Evolutionary conservation across 805 yeast species (phyloP).

Genomic region (Ascoidea asiatica): DNA sequence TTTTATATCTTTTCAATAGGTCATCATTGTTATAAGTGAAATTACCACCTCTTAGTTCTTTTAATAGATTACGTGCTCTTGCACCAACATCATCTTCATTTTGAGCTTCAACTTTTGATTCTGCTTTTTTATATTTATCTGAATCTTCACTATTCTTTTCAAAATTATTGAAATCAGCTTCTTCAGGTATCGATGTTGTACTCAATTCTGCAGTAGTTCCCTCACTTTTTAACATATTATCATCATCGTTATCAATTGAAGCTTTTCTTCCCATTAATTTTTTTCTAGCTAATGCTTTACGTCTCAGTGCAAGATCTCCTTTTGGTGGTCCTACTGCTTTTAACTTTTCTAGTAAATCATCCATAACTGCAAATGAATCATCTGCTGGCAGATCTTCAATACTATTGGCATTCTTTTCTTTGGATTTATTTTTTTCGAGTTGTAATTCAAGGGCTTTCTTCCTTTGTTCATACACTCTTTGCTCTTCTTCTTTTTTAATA

Average conservation of each 20-base stretch:
- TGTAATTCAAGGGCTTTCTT: slow-evolving; percentile 46
- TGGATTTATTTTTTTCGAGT: slow-evolving; percentile 14
- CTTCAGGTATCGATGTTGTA: slow-evolving; percentile 6
- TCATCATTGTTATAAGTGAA: slow-evolving; percentile 17
- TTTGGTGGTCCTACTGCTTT: slow-evolving; percentile 30
- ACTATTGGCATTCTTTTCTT: neutral
- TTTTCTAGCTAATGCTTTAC: slow-evolving; percentile 53
- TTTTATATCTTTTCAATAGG: slow-evolving; percentile 20
- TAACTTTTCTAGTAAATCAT: slow-evolving; percentile 69
- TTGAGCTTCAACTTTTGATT: slow-evolving; percentile 2
- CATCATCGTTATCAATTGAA: neutral
- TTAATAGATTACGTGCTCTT: slow-evolving; percentile 50
- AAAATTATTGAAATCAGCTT: slow-evolving; percentile 2
- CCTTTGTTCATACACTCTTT: slow-evolving; percentile 60
- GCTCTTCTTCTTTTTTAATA: slow-evolving; percentile 69
- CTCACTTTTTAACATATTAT: neutral
- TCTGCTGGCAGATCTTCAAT: neutral
- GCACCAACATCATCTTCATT: slow-evolving; percentile 32
- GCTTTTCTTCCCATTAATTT: slow-evolving; percentile 25
- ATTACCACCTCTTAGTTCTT: slow-evolving; percentile 37
- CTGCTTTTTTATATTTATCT: neutral
- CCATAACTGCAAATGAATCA: slow-evolving; percentile 44
- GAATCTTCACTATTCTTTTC: neutral
- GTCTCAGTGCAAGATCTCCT: slow-evolving; percentile 72
- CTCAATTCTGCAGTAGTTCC: neutral